Conservation (phyloP, 805 yeast species). For the Saturnispora ahearnii region DNA sequence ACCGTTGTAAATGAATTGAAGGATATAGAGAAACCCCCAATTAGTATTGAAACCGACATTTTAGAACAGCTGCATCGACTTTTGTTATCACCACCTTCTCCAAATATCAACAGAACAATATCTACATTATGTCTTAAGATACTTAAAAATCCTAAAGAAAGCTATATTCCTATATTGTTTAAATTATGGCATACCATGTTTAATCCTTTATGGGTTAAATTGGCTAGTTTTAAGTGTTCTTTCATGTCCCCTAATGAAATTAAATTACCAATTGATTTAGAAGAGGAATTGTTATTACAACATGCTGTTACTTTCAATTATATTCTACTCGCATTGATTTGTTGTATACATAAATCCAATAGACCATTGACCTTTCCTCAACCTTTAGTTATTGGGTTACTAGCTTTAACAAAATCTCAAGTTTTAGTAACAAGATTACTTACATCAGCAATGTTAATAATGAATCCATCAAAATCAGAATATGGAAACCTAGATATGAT, state of each 20-base stretch:
- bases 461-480: background rate
- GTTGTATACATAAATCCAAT: background rate
- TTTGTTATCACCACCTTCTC: background rate
- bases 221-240: background rate
- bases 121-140: background rate
- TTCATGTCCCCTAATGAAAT: background rate
- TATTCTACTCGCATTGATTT: background rate
- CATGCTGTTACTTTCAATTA: constrained; percentile 4
- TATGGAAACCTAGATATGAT: background rate
- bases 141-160: background rate
- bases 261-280: background rate
- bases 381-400: background rate
- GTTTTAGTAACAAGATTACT: constrained; percentile 1
- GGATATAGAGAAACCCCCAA: too few species aligned
- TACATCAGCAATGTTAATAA: background rate
- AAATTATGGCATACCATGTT: background rate
- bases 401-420: background rate
- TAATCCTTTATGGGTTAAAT: background rate
- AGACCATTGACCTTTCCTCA: background rate
- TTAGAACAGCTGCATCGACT: background rate
- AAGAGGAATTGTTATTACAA: background rate
- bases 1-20: too few species aligned
- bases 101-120: background rate
- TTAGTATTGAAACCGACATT: background rate
- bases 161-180: background rate